Evolutionary conservation across 2,329 filamentous ascomycete species (phyloP).

Genomic region (Rutstroemia sp.): DNA sequence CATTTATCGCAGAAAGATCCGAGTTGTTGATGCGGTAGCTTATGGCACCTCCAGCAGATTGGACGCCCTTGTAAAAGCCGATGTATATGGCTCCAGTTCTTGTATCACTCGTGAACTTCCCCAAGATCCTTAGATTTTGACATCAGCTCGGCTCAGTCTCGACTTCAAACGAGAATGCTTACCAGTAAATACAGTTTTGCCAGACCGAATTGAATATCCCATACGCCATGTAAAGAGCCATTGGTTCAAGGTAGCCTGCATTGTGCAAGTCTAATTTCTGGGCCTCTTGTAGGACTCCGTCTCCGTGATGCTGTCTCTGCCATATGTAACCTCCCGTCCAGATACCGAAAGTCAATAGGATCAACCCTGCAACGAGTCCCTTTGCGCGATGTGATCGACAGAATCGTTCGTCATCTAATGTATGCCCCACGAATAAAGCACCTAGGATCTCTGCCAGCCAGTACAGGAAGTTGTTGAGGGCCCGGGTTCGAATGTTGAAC

Average conservation of each 20-base stretch:
- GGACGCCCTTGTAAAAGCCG: conserved; percentile 81
- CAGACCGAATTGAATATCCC: conserved; percentile 81
- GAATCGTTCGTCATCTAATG: conserved; percentile 53
- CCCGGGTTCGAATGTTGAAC: conserved; percentile 65
- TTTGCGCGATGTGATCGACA: conserved; percentile 61
- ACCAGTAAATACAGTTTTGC: conserved; percentile 86
- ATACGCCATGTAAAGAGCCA: conserved; percentile 84
- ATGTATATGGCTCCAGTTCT: conserved; percentile 85
- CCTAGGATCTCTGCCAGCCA: conserved; percentile 71
- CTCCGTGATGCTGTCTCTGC: conserved; percentile 54
- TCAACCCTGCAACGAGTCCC: conserved; percentile 29
- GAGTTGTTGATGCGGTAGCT: conserved; percentile 61
- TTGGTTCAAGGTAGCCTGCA: conserved; percentile 63
- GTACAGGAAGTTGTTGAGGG: conserved; percentile 69
- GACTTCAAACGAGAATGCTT: conserved; percentile 23
- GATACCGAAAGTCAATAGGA: conserved; percentile 63
- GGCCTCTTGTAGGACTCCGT: conserved; percentile 11
- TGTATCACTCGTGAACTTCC: conserved; percentile 78
- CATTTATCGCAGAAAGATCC: conserved; percentile 55
- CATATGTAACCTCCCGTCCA: conserved; percentile 79
- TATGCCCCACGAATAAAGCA: conserved; percentile 62
- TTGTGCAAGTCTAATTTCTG: conserved; percentile 53
- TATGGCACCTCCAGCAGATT: conserved; percentile 74
- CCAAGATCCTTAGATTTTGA: conserved; percentile 62
- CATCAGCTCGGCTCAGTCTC: background rate